phyloP scores from a whole-genome alignment of 164 flowering plant species.

The Umbilicus rupestris region DNA sequence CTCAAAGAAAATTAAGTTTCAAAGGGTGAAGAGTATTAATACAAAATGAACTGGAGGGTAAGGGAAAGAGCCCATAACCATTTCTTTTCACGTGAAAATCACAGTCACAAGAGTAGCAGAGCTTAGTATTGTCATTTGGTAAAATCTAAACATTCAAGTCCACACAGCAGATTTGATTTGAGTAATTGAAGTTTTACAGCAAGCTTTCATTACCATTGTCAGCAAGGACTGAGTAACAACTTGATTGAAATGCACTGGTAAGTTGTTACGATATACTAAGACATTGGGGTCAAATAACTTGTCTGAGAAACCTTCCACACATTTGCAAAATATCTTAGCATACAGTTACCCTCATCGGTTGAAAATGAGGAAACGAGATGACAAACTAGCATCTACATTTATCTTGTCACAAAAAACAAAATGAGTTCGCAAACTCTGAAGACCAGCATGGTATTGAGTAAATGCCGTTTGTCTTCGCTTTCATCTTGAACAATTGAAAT shows the following conservation, averaged over 20 bases:
- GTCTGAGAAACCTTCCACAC: neutral
- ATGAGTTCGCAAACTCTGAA: no score
- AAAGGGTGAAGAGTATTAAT: neutral
- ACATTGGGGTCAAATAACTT: neutral
- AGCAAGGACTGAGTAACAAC: neutral
- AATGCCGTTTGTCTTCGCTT: no score
- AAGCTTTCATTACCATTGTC: neutral
- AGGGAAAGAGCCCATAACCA: neutral
- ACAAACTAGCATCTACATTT: neutral
- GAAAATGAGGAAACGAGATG: neutral
- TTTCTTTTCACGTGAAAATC: neutral
- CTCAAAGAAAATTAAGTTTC: neutral
- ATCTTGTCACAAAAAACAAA: neutral
- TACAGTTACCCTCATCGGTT: neutral
- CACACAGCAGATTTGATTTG: neutral
- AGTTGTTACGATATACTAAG: neutral
- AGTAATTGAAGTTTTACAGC: neutral
- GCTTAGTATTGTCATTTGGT: neutral
- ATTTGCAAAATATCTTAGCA: neutral
- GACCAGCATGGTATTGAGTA: no score
- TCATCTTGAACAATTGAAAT: no score
- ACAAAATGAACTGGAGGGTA: neutral
- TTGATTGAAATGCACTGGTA: no score
- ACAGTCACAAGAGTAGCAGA: neutral
- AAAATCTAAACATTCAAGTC: neutral